Percentiles rank a stretch among this genome's conserved stretches.
Conservation (phyloP, 1,284 basidiomycete genomes). For the Microbotryum lychnidis-dioicae region DNA sequence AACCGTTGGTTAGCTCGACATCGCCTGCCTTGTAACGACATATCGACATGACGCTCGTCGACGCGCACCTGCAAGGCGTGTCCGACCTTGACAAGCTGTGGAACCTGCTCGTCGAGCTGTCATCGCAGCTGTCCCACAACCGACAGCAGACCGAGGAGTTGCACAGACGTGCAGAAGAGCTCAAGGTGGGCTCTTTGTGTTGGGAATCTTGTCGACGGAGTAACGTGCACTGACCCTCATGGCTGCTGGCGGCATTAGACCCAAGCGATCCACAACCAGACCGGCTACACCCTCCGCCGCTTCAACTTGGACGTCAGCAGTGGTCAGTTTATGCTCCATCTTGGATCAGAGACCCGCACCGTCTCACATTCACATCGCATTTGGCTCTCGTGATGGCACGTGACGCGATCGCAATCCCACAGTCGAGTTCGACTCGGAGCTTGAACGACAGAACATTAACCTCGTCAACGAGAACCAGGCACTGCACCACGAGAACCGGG, state of each 20-base stretch:
- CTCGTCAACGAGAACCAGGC: constrained; percentile 89
- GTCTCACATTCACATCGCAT: neutral
- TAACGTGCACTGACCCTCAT: neutral
- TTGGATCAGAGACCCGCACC: constrained; percentile 2
- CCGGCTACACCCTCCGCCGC: constrained; percentile 73
- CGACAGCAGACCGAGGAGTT: constrained; percentile 66
- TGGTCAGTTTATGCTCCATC: constrained; percentile 46
- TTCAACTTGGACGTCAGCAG: constrained; percentile 91
- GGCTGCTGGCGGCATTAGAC: constrained; percentile 45
- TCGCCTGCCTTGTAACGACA: too few relatives aligned
- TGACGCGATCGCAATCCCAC: constrained; percentile 6
- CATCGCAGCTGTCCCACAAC: constrained; percentile 79
- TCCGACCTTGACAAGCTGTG: constrained; percentile 29
- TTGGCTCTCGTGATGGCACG: neutral
- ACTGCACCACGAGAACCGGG: constrained; percentile 86
- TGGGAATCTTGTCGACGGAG: neutral
- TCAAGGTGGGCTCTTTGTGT: constrained; percentile 56
- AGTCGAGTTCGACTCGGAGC: constrained; percentile 88
- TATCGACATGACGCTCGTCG: too few relatives aligned
- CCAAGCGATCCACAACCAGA: constrained; percentile 66
- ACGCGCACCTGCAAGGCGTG: constrained; percentile 2
- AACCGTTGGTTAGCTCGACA: too few relatives aligned
- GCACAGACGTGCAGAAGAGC: constrained; percentile 61
- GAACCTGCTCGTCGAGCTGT: constrained; percentile 36
- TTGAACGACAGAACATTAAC: constrained; percentile 81